Percentiles rank a stretch among this genome's conserved stretches.
phyloP scores from a whole-genome alignment of 345 rosid genomes.

The Cardamine chenopodiifolia region DNA sequence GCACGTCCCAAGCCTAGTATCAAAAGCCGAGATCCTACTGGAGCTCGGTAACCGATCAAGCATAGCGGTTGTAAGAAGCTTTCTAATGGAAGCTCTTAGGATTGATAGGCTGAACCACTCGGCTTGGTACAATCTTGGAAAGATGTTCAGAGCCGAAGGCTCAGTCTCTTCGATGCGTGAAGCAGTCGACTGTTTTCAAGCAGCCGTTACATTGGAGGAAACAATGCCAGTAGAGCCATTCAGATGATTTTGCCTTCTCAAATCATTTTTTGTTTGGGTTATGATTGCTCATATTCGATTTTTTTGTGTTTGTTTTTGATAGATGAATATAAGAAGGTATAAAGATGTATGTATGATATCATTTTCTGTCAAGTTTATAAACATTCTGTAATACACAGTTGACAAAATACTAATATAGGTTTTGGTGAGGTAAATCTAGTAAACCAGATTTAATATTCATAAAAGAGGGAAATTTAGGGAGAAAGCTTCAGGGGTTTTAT shows the following conservation, averaged over 20 bases:
- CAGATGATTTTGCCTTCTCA: slow-evolving; percentile 46
- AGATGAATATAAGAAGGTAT: slow-evolving; percentile 26
- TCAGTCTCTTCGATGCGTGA: slow-evolving; percentile 50
- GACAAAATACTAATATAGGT: background rate
- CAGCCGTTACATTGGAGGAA: slow-evolving; percentile 65
- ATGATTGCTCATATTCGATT: background rate
- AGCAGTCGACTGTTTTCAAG: slow-evolving; percentile 69
- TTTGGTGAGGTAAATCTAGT: slow-evolving; percentile 15
- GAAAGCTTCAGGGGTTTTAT: background rate
- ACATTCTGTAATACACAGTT: slow-evolving; percentile 30
- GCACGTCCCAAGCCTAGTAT: slow-evolving; percentile 69
- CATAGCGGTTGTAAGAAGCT: slow-evolving; percentile 54
- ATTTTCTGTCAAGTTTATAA: slow-evolving; percentile 34
- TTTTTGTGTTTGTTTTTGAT: slow-evolving; percentile 9
- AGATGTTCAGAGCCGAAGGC: slow-evolving; percentile 53
- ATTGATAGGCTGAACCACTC: slow-evolving; percentile 62
- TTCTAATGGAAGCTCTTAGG: slow-evolving; percentile 65
- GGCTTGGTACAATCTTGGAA: slow-evolving; percentile 81
- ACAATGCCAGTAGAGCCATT: slow-evolving; percentile 78
- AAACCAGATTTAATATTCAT: background rate
- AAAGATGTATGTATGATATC: slow-evolving; percentile 24
- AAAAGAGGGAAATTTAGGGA: background rate
- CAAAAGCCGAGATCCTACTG: slow-evolving; percentile 58
- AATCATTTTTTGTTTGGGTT: slow-evolving; percentile 8
- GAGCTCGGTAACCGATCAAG: slow-evolving; percentile 46